Conservation (phyloP, 176 grass and related monocot genomes). For the Alopecurus myosuroides region DNA sequence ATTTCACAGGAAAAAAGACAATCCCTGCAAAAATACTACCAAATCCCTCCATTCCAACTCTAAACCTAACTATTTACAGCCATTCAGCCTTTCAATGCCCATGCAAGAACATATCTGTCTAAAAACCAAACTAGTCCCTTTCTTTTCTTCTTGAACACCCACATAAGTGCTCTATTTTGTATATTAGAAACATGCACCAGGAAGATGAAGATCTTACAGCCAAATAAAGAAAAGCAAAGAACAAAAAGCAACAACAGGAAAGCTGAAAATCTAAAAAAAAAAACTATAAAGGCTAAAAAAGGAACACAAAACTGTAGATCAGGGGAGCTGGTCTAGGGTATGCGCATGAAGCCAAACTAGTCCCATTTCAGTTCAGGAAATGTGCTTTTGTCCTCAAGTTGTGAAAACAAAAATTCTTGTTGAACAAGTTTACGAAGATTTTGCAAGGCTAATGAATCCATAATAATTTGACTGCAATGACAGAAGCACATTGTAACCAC, state of each 20-base stretch:
- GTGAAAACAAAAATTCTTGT: background rate
- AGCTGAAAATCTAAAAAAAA: background rate
- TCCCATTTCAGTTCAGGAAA: background rate
- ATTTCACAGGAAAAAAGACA: background rate
- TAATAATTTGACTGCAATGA: background rate
- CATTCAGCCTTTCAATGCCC: background rate
- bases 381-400: too few species aligned
- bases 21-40: background rate
- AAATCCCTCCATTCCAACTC: background rate
- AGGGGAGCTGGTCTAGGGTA: background rate
- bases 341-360: background rate
- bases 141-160: background rate
- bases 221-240: background rate
- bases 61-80: background rate
- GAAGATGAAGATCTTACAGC: too few species aligned
- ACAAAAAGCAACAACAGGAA: background rate
- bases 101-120: background rate
- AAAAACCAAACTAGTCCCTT: background rate
- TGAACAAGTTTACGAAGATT: background rate
- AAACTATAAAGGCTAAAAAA: background rate
- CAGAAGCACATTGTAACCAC: constrained; percentile 7
- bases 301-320: background rate
- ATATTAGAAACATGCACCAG: background rate
- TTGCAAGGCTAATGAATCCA: background rate
- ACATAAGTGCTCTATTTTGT: too few species aligned